Conservation (phyloP, 495 filamentous ascomycete genomes). For the Penicillium antarcticum region DNA sequence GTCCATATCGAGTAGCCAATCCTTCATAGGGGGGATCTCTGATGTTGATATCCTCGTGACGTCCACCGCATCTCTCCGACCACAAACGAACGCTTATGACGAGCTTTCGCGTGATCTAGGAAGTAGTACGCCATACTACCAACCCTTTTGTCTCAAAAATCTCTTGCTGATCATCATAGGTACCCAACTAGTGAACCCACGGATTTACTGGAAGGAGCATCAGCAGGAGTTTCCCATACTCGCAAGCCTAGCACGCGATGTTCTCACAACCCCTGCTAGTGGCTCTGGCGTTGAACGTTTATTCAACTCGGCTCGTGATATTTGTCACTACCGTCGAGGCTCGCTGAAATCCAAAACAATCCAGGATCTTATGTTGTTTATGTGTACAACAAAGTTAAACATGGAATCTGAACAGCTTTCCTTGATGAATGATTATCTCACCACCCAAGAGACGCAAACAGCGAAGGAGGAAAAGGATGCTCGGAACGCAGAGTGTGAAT, state of each 20-base stretch:
- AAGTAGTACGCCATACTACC: background rate
- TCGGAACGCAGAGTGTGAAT: no score
- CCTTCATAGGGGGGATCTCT: background rate
- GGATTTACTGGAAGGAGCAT: background rate
- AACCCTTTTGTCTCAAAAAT: no score
- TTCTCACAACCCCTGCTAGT: background rate
- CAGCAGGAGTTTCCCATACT: background rate
- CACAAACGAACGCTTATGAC: background rate
- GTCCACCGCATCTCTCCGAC: background rate
- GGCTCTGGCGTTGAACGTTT: constrained; percentile 3
- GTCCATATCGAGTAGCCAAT: background rate
- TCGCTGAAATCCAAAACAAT: background rate
- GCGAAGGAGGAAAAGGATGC: no score
- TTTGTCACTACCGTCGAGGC: background rate
- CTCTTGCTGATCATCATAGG: no score
- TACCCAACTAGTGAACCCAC: background rate
- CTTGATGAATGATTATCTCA: no score
- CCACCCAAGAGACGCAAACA: no score
- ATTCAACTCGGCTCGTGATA: constrained; percentile 4
- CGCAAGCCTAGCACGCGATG: background rate
- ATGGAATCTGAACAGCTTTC: background rate
- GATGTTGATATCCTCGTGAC: background rate
- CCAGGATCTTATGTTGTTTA: background rate
- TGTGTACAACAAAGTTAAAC: constrained; percentile 1
- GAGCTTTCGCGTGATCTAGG: background rate